A percentile compares a stretch with the other conserved stretches of the same genome.
phyloP scores from a whole-genome alignment of 768 basidiomycete genomes.

The Ephemerocybe angulata region DNA sequence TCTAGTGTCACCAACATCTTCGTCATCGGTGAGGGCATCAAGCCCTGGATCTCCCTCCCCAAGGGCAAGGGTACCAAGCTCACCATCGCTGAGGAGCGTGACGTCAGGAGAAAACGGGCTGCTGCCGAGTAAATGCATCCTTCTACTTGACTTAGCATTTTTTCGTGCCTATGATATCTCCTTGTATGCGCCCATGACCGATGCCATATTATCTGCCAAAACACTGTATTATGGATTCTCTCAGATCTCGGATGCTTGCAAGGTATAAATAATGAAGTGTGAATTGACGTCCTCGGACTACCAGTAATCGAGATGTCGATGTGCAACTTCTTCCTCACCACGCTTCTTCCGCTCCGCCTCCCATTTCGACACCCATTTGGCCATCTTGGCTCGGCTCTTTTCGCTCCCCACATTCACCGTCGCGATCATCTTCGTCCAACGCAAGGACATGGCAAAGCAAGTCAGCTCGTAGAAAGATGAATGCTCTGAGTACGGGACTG shows the following conservation, averaged over 20 bases:
- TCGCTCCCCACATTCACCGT: slow-evolving; percentile 88
- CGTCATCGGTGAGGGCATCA: slow-evolving; percentile 92
- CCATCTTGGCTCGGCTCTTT: slow-evolving; percentile 76
- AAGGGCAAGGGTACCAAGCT: slow-evolving; percentile 98
- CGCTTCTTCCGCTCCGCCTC: slow-evolving; percentile 69
- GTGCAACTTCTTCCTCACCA: slow-evolving; percentile 35
- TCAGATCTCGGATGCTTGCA: slow-evolving; percentile 1
- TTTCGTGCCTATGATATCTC: slow-evolving; percentile 34
- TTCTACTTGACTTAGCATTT: slow-evolving; percentile 20
- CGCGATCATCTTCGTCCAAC: slow-evolving; percentile 87
- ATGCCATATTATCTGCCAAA: slow-evolving; percentile 27
- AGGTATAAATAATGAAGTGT: not conserved
- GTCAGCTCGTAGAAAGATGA: slow-evolving; percentile 94
- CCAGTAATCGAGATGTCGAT: slow-evolving; percentile 49
- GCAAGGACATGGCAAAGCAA: slow-evolving; percentile 87
- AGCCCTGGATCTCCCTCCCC: slow-evolving; percentile 95
- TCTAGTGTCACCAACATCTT: slow-evolving; percentile 93
- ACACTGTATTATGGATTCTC: slow-evolving; percentile 16
- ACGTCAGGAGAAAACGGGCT: slow-evolving; percentile 81
- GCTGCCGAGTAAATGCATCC: slow-evolving; percentile 45
- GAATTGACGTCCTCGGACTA: slow-evolving; percentile 19
- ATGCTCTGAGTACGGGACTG: slow-evolving; percentile 93
- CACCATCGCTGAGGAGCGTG: slow-evolving; percentile 95
- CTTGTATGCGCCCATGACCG: slow-evolving; percentile 39
- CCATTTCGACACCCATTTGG: slow-evolving; percentile 87